Base-by-base conservation (phyloP, 345 rosid genomes). In the Boechera stricta region DNA sequence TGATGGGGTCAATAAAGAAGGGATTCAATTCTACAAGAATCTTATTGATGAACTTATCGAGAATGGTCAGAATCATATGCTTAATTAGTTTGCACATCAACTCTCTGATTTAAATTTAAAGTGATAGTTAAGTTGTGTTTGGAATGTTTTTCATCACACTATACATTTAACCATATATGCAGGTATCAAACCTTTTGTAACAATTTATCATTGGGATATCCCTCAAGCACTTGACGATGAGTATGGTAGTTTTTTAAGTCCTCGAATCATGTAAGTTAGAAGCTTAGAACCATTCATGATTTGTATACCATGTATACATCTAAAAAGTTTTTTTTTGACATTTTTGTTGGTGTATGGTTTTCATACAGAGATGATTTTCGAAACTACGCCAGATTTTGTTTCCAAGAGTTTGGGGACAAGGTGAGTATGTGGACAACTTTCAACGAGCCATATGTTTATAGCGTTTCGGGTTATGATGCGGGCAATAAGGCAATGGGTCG, bases 381-480 rank as follows among this genome's bases (percentile, higher is more conserved):
- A 21, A 47, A 77, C 59, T 77, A 10, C 5, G 76, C 80, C 2
- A 75, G 69, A 16, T 18, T 80, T 5, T 86, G 90, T 24, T 86
- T 86, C 42, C 9, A 79, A 24, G 76, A 81, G 10, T 85, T 85
- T 39, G 90, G 90, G 2, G 85, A 85, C 29, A 72, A 77, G 29
- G 88, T 86, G 0, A 74, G 82, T 32, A 82, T 79, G 64, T 86
- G 90, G 90, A 74, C 66, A 36, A 85, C 88, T 1, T 47, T 86
- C 49, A 86, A 86, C 36, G 86, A 86, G 16, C 90, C 90, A 72
- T 73, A 33, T 54, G 36, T 58, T 29, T 77, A 63, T 33, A 76
- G 77, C 21, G 73, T 64, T 35, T 28, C 82, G 26, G 84, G 83
- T n/a, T 81, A 81, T 26, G 84, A 75, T 32, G n/a, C 1, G 0